A percentile compares a stretch with the other conserved stretches of the same genome.
phyloP scores from a whole-genome alignment of 306 rosid genomes.

The Geum urbanum region DNA sequence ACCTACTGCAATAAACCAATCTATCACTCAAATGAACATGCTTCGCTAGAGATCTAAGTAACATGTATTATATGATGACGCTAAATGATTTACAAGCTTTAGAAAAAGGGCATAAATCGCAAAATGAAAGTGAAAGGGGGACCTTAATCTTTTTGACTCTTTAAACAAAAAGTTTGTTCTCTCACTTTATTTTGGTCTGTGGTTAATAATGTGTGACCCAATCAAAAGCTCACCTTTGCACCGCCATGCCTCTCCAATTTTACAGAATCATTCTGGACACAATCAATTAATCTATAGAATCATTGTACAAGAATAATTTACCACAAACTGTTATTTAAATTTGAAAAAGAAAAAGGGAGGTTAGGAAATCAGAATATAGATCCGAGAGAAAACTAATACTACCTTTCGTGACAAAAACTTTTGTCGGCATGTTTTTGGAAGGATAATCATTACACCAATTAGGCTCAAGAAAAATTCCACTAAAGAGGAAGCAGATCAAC shows the following conservation, averaged over 20 bases:
- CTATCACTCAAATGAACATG: no score
- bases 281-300: not conserved
- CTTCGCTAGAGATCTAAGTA: not conserved
- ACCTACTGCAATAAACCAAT: no score
- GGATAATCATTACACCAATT: constrained; percentile 20
- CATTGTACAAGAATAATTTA: not conserved
- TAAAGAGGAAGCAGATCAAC: not conserved
- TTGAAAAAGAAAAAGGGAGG: not conserved
- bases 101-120: not conserved
- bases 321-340: not conserved
- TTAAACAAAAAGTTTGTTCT: constrained; percentile 1
- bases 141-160: constrained; percentile 15
- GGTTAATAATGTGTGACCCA: constrained; percentile 13
- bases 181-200: constrained; percentile 14
- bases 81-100: not conserved
- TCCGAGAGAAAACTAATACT: not conserved
- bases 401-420: not conserved
- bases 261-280: not conserved
- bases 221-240: constrained; percentile 19
- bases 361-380: not conserved
- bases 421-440: constrained; percentile 17
- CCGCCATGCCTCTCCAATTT: constrained; percentile 10
- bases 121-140: not conserved
- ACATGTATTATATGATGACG: not conserved
- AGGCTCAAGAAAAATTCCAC: not conserved